phyloP scores from a whole-genome alignment of 2,329 filamentous ascomycete species.

The Septoria petroselini region DNA sequence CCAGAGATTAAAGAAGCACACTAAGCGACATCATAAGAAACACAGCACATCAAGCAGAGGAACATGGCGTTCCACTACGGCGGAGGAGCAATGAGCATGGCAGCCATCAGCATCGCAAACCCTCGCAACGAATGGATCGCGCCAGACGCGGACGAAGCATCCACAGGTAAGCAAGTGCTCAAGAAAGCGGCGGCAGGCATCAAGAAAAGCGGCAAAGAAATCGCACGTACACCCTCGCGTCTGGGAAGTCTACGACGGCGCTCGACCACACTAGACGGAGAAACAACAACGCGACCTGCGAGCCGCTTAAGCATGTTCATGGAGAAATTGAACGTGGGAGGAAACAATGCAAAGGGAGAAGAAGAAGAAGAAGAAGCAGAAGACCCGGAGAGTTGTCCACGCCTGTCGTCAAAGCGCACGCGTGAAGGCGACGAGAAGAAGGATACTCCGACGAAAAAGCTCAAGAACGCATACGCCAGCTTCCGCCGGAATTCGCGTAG shows the following conservation, averaged over 20 bases:
- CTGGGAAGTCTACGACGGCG: slow-evolving; percentile 1
- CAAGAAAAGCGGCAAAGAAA: slow-evolving; percentile 7
- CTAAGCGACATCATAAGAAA: too few relatives aligned
- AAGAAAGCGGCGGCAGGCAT: slow-evolving; percentile 5
- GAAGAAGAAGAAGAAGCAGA: too few relatives aligned
- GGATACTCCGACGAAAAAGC: not conserved
- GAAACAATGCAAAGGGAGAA: not conserved
- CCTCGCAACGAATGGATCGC: not conserved
- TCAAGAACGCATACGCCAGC: not conserved
- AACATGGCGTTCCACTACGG: slow-evolving; percentile 2
- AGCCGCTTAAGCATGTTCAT: slow-evolving; percentile 9
- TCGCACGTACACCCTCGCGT: slow-evolving; percentile 4
- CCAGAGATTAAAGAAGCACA: too few relatives aligned
- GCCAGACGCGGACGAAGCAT: not conserved
- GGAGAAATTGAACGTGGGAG: slow-evolving; percentile 3
- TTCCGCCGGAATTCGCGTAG: slow-evolving; percentile 1
- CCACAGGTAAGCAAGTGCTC: slow-evolving; percentile 10
- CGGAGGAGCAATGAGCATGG: not conserved
- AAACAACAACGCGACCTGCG: not conserved
- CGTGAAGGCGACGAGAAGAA: not conserved
- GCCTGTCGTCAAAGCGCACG: too few relatives aligned
- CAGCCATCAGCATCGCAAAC: slow-evolving; percentile 1
- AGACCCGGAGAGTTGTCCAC: too few relatives aligned
- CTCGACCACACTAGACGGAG: not conserved
- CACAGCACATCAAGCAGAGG: not conserved